A percentile compares a stretch with the other conserved stretches of the same genome.
These are phyloP conservation scores for Podaxis sp. DNA, from an alignment of 768 basidiomycete species.

Conservation along the genomic window DNA sequence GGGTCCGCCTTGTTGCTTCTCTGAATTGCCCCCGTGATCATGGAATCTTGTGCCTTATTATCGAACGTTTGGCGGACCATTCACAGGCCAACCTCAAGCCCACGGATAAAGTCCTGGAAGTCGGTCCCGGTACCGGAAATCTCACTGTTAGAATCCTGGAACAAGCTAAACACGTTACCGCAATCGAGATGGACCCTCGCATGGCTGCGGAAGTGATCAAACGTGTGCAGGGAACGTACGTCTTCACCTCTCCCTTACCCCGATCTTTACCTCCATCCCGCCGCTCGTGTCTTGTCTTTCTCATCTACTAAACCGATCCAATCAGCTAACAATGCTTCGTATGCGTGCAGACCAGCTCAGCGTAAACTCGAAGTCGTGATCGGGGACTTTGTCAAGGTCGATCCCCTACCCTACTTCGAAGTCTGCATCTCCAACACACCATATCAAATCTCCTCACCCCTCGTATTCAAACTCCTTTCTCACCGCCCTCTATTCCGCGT, in stretches of 20 bases:
- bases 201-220: slow-evolving; percentile 99
- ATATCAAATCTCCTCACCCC: slow-evolving; percentile 97
- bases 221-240: slow-evolving; percentile 96
- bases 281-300: background rate
- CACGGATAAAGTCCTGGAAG: slow-evolving; percentile 94
- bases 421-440: slow-evolving; percentile 99
- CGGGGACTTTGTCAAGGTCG: slow-evolving; percentile 98
- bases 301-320: background rate
- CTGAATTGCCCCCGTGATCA: background rate
- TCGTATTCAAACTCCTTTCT: slow-evolving; percentile 94
- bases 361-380: slow-evolving; percentile 92
- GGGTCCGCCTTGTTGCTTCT: background rate
- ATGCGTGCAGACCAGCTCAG: slow-evolving; percentile 75
- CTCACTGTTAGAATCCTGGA: slow-evolving; percentile 91
- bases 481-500: slow-evolving; percentile 92
- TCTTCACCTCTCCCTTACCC: slow-evolving; percentile 18
- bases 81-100: slow-evolving; percentile 83
- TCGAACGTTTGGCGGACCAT: background rate
- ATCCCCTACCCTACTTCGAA: slow-evolving; percentile 89
- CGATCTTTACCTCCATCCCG: background rate
- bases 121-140: slow-evolving; percentile 97
- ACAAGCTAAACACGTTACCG: slow-evolving; percentile 88
- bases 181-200: slow-evolving; percentile 96
- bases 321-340: background rate
- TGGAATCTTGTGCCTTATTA: background rate